Base-by-base conservation (phyloP, 2,329 filamentous ascomycete genomes). In the Venturia effusa region DNA sequence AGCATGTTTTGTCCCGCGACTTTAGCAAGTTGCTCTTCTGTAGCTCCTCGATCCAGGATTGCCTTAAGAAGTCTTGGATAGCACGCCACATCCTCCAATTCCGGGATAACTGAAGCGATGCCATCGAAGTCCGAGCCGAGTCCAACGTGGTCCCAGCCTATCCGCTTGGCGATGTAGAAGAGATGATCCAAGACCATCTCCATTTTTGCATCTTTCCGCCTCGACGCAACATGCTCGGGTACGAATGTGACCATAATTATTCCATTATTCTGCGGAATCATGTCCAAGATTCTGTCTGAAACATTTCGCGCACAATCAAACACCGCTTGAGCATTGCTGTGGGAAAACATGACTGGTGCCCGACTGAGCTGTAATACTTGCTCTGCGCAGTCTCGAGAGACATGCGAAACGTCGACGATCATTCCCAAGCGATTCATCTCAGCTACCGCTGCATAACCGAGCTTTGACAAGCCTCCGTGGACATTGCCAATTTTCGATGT, bases 131-230 rank as follows among this genome's bases (percentile, higher is more conserved):
- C 59, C 40, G 59, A 61, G 13, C 32, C 59, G 22, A 61, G 32
- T 19, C 75, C 74, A 37, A 77, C 73, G 64, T 74, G 71, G 15
- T 71, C 69, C 67, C 68, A 73, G 1, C 71, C 74, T 59, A 72
- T 69, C 13, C 68, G 64, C n/a, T 68, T 60, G 10, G 68, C 73
- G 22, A 75, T 68, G 62, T 76, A 67, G 54, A 68, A 65, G 45
- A 77, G 73, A 64, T 77, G 75, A 48, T 71, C 68, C 4, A 68
- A 69, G 11, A 72, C 70, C 13, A 66, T 37, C 2, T 48, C 43
- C 43, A 48, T 48, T 48, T 11, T 48, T 22, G 43, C 43, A 10
- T 48, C 43, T 24, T 24, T 48, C n/a, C n/a, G 22, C 43, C 43
- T n/a, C n/a, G 43, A 48, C 24, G 65, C 62, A 15, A 71, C n/a